Base-by-base conservation (phyloP, 345 rosid species). In the Heritiera littoralis region DNA sequence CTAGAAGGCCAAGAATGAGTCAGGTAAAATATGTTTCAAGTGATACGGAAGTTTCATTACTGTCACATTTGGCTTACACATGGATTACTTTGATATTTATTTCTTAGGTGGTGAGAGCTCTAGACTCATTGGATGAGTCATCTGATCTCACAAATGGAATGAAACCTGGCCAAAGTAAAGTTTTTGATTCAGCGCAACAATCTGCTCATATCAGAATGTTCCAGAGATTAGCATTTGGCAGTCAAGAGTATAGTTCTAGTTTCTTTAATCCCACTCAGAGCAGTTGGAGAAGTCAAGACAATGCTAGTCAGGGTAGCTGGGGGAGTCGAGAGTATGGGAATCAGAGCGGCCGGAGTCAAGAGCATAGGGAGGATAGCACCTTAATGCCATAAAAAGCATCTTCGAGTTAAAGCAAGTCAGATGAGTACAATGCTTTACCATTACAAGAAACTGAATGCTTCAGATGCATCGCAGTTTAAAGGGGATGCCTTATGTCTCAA, bases 171-270 rank as follows among this genome's bases (percentile, higher is more conserved):
- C 93, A 94, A 78, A 96, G 99, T 77, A 95, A 84, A 78, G 86
- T 96, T 72, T 92, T 72, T 5, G 84, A 91, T 85, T 88, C 97
- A 10, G 90, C 92, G 49, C 87, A 94, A 76, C 99, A 96, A 49
- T 94, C 99, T 55, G 99, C 97, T 18, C 95, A 94, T 75, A 92
- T 96, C 83, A 89, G 98, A 83, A 89, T 96, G 95, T 94, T 96
- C 80, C 95, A 88, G 76, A 88, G 92, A 85, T 77, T 96, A 95
- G 99, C 99, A 52, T 96, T 96, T 75, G 98, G 99, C 38, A 90
- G 93, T 83, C 95, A 96, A 86, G 93, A 94, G 72, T 88, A 91
- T 72, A 90, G 93, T 82, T 91, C 98, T 14, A 91, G 90, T 76
- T 87, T 86, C 79, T 91, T 88, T 67, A 82, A 89, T 78, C 89